phyloP scores from a whole-genome alignment of 306 rosid genomes.

The Lathyrus sativus region DNA sequence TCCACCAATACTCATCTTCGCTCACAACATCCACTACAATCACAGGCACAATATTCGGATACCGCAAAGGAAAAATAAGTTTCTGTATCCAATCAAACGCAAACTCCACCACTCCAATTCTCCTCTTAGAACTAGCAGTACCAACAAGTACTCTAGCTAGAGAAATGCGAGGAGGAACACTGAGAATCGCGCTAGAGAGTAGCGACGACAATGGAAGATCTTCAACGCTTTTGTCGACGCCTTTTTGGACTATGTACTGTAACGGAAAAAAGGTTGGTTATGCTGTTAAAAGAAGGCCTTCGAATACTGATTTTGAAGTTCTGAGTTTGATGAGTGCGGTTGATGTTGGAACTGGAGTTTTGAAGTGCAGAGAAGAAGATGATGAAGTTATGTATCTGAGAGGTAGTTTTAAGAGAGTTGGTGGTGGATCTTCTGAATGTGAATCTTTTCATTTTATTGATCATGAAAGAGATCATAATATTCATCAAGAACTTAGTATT shows the following conservation, averaged over 20 bases:
- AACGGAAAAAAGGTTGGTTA: constrained; percentile 74
- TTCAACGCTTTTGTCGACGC: constrained; percentile 52
- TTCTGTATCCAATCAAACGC: constrained; percentile 60
- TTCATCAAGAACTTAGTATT: constrained; percentile 75
- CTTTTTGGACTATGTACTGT: constrained; percentile 73
- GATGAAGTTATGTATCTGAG: constrained; percentile 65
- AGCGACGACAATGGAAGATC: neutral
- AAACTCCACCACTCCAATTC: constrained; percentile 52
- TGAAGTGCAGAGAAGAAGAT: constrained; percentile 34
- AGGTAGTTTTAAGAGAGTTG: constrained; percentile 69
- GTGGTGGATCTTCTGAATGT: constrained; percentile 64
- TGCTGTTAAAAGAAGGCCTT: constrained; percentile 55
- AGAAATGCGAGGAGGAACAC: constrained; percentile 74
- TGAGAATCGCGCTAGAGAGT: constrained; percentile 64
- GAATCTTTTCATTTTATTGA: constrained; percentile 85
- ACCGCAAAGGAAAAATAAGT: constrained; percentile 58
- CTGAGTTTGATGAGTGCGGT: constrained; percentile 55
- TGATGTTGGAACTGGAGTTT: constrained; percentile 63
- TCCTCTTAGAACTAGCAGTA: constrained; percentile 68
- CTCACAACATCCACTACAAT: constrained; percentile 32
- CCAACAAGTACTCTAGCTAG: constrained; percentile 63
- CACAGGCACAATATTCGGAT: constrained; percentile 71
- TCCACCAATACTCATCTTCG: neutral
- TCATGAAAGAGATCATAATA: constrained; percentile 51
- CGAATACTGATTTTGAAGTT: constrained; percentile 49